A percentile compares a stretch with the other conserved stretches of the same genome.
Conservation (phyloP, 768 basidiomycete species). For the Auriscalpium microsporum region DNA sequence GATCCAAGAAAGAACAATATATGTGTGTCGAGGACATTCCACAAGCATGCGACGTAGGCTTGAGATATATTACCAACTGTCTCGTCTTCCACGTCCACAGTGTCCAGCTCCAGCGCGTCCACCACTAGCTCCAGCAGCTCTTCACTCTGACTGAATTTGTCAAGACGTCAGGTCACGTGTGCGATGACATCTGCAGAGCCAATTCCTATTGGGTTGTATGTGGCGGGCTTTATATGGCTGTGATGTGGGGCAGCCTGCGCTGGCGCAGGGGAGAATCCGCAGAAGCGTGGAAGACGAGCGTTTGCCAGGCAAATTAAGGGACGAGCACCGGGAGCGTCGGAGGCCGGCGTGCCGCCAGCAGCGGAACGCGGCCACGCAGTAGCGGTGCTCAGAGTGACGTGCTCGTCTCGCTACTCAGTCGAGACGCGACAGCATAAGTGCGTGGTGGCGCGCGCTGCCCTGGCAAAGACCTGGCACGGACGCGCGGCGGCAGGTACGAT, state of each 20-base stretch:
- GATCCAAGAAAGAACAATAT: no score
- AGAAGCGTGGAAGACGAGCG: slow-evolving; percentile 52
- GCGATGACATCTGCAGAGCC: no score
- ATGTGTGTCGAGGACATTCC: background rate
- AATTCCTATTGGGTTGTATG: slow-evolving; percentile 59
- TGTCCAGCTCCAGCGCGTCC: background rate
- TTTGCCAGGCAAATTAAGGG: slow-evolving; percentile 14
- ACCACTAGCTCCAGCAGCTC: slow-evolving; percentile 4
- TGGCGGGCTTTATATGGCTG: no score
- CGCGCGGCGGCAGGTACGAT: no score
- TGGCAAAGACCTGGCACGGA: no score
- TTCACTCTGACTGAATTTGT: slow-evolving; percentile 29
- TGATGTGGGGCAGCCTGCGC: no score
- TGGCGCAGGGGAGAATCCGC: slow-evolving; percentile 53
- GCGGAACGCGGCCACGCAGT: no score
- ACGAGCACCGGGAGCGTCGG: background rate
- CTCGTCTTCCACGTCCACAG: slow-evolving; percentile 2
- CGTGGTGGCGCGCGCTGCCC: no score
- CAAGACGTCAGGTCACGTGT: slow-evolving; percentile 41
- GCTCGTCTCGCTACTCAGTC: background rate
- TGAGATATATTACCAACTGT: no score
- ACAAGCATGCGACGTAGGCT: slow-evolving; percentile 32
- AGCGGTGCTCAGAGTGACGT: no score
- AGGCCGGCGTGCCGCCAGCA: slow-evolving; percentile 25
- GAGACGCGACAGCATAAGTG: background rate